Percentiles rank a stretch among this genome's conserved stretches.
These are phyloP conservation scores for Ogataea henricii DNA, from an alignment of 805 yeast species.

Conservation along the genomic window DNA sequence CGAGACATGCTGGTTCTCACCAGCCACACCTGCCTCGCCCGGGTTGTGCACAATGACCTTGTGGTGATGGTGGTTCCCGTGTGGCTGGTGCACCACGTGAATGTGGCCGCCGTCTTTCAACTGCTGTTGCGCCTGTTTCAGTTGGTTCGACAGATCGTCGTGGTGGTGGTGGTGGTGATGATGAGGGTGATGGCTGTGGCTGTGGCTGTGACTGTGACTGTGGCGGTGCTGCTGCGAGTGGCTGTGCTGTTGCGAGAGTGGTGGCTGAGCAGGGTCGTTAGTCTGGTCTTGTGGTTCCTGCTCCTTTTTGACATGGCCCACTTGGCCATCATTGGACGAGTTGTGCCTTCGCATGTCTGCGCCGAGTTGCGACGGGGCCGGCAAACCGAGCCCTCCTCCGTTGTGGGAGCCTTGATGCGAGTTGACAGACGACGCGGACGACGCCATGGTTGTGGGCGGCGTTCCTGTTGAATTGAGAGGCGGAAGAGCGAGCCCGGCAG, in stretches of 20 bases:
- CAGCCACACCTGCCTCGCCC: conserved; percentile 10
- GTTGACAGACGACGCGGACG: conserved; percentile 11
- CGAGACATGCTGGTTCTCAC: not conserved
- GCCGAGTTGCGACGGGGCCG: conserved; percentile 23
- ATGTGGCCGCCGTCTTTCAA: conserved; percentile 31
- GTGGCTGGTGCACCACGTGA: conserved; percentile 33
- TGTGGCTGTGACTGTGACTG: conserved; percentile 10
- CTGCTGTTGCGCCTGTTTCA: conserved; percentile 29
- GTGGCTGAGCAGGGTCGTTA: not conserved
- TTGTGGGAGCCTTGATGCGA: not conserved
- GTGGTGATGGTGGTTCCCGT: conserved; percentile 33
- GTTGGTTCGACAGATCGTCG: conserved; percentile 26
- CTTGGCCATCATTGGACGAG: not conserved
- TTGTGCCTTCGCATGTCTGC: conserved; percentile 22
- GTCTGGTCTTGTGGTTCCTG: not conserved
- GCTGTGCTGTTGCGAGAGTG: conserved; percentile 14
- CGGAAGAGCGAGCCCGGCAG: conserved; percentile 8
- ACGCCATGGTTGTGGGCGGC: conserved; percentile 7
- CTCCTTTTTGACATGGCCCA: not conserved
- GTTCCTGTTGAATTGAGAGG: conserved; percentile 10
- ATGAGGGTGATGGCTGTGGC: conserved; percentile 18
- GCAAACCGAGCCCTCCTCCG: conserved; percentile 14
- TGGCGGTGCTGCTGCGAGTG: conserved; percentile 14
- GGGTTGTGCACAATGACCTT: conserved; percentile 31
- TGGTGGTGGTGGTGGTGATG: conserved; percentile 35